phyloP scores from a whole-genome alignment of 202 grass and related monocot species.

The Alloteropsis angusta region DNA sequence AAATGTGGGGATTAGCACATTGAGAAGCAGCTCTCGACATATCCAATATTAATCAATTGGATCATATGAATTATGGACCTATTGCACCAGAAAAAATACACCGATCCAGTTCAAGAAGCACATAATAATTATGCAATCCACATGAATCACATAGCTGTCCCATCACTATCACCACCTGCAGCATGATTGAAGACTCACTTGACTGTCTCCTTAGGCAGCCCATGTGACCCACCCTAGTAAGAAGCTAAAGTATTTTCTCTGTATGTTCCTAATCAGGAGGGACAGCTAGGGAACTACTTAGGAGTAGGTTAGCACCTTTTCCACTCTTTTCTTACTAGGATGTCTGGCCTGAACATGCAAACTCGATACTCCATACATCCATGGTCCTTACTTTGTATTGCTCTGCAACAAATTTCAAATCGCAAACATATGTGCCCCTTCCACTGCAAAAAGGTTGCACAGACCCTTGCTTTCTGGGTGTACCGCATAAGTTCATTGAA shows the following conservation, averaged over 20 bases:
- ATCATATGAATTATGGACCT: background rate
- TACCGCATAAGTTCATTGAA: background rate
- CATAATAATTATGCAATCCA: background rate
- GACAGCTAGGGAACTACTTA: background rate
- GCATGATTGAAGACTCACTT: background rate
- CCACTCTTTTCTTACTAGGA: background rate
- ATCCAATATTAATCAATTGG: background rate
- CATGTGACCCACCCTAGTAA: constrained; percentile 1
- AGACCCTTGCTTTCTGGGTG: background rate
- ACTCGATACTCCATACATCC: background rate
- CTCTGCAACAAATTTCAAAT: background rate
- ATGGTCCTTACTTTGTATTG: background rate
- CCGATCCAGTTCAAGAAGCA: background rate
- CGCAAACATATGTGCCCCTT: background rate
- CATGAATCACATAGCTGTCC: background rate
- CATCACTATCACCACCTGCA: background rate
- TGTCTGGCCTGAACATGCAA: background rate
- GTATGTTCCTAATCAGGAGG: constrained; percentile 5
- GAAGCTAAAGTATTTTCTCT: background rate
- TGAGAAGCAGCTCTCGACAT: background rate
- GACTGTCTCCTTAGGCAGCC: background rate
- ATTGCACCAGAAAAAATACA: background rate
- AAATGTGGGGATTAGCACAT: background rate
- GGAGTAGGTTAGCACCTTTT: background rate
- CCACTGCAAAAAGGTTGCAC: background rate